Evolutionary conservation across 78 protist genomes (phyloP).

Genomic region (Tieghemostelium lacteum): DNA sequence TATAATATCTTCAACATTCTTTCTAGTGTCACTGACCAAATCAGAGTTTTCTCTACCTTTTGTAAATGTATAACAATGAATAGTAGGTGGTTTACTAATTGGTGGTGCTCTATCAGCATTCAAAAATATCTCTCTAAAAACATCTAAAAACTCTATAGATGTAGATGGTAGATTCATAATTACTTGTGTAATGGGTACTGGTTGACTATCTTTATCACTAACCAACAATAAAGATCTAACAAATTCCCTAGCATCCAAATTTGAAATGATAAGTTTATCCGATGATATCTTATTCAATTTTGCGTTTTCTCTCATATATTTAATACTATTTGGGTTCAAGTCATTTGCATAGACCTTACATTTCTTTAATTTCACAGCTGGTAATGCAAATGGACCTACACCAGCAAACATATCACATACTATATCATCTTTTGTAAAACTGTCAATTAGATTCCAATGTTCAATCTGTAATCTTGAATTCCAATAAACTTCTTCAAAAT

Average conservation of each 20-base stretch:
- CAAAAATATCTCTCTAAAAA: constrained; percentile 58
- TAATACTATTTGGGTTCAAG: constrained; percentile 90
- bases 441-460: constrained; percentile 88
- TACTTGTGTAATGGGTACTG: constrained; percentile 72
- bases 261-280: constrained; percentile 16
- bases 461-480: constrained; percentile 93
- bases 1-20: constrained; percentile 29
- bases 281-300: constrained; percentile 72
- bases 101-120: constrained; percentile 20
- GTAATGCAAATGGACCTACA: constrained; percentile 98
- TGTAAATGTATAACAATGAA: constrained; percentile 36
- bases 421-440: constrained; percentile 54
- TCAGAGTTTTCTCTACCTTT: not conserved
- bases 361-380: constrained; percentile 87
- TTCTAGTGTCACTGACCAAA: not conserved
- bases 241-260: constrained; percentile 84
- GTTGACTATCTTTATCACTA: not conserved
- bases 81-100: constrained; percentile 50
- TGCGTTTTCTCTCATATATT: constrained; percentile 83
- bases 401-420: constrained; percentile 95
- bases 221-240: not conserved
- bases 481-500: constrained; percentile 96
- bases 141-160: constrained; percentile 89
- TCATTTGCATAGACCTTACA: constrained; percentile 95
- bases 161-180: constrained; percentile 95